A percentile compares a stretch with the other conserved stretches of the same genome.
phyloP scores from a whole-genome alignment of 176 grass and related monocot species.

The Oryza rufipogon region DNA sequence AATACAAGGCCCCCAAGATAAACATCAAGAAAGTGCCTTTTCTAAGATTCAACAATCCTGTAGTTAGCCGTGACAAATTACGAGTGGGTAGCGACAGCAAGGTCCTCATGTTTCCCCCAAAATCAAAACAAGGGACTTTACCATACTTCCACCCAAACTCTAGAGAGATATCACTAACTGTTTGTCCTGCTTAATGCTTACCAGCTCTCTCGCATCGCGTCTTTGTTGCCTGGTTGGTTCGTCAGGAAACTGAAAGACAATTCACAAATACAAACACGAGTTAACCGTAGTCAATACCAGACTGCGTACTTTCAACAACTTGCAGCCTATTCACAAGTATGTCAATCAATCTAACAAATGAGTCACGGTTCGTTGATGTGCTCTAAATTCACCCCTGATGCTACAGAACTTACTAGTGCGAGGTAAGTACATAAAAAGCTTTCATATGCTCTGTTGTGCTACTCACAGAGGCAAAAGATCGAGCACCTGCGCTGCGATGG shows the following conservation, averaged over 20 bases:
- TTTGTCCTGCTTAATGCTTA: constrained; percentile 36
- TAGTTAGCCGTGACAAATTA: constrained; percentile 7
- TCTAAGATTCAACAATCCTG: background rate
- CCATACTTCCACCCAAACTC: background rate
- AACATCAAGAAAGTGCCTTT: background rate
- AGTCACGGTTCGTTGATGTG: background rate
- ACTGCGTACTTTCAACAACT: background rate
- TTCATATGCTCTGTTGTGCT: background rate
- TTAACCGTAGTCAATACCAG: background rate
- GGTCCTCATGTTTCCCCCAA: background rate
- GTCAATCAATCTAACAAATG: constrained; percentile 9
- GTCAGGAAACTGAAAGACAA: constrained; percentile 78
- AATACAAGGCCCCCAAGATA: constrained; percentile 1
- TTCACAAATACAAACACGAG: background rate
- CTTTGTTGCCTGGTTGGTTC: constrained; percentile 87
- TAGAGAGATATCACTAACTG: background rate
- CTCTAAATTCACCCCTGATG: background rate
- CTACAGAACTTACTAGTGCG: background rate
- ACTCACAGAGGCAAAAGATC: constrained; percentile 50
- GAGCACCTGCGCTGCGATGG: constrained; percentile 81
- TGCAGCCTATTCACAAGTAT: background rate
- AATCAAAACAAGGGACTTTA: background rate
- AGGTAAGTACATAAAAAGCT: constrained; percentile 1
- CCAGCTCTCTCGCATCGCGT: constrained; percentile 87
- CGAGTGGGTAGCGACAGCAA: background rate